These are phyloP conservation scores for Brettanomyces naardenensis DNA, from an alignment of 805 yeast species.

Conservation along the genomic window DNA sequence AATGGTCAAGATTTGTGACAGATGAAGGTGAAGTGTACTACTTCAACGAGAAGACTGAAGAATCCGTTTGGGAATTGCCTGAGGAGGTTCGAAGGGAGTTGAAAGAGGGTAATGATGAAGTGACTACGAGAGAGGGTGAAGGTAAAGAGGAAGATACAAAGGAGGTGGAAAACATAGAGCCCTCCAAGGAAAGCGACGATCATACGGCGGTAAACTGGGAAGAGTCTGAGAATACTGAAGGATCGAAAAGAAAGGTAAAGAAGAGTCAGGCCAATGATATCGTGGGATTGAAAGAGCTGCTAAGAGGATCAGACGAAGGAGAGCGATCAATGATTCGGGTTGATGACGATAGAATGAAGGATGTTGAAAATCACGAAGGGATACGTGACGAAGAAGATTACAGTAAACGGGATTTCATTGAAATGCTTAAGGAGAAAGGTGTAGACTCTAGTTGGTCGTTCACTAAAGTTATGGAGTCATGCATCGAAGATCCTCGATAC, in stretches of 20 bases:
- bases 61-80: conserved; percentile 81
- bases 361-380: conserved; percentile 1
- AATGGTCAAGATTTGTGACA: conserved; percentile 44
- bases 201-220: conserved; percentile 1
- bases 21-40: conserved; percentile 61
- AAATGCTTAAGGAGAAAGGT: conserved; percentile 42
- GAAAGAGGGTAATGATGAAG: not conserved
- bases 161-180: not conserved
- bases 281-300: not conserved
- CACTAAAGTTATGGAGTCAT: conserved; percentile 49
- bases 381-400: conserved; percentile 5
- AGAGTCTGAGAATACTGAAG: not conserved
- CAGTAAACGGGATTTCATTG: conserved; percentile 34
- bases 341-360: not conserved
- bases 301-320: not conserved
- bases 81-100: conserved; percentile 27
- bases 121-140: not conserved
- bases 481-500: conserved; percentile 54
- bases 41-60: conserved; percentile 53
- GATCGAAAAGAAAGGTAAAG: not conserved
- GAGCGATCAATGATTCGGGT: too few species aligned
- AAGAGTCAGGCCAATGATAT: not conserved
- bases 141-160: conserved; percentile 1
- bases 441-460: conserved; percentile 78
- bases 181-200: not conserved